phyloP scores from a whole-genome alignment of 2,329 filamentous ascomycete genomes.

The Xylariaceae sp. region DNA sequence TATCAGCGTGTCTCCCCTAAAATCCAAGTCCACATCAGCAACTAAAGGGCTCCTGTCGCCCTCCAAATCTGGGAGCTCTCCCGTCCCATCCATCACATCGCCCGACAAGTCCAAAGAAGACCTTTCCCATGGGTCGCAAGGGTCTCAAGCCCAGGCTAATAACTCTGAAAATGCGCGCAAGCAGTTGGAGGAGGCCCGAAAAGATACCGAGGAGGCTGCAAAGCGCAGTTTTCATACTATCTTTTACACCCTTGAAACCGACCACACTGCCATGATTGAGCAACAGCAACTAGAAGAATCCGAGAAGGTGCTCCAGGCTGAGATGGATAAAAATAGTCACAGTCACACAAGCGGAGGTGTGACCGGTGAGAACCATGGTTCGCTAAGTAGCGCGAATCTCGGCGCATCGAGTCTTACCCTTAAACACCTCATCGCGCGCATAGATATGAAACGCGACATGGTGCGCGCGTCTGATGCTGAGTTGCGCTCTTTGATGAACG shows the following conservation, averaged over 20 bases:
- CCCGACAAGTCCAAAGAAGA: slow-evolving; percentile 64
- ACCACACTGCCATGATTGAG: slow-evolving; percentile 94
- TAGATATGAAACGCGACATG: slow-evolving; percentile 89
- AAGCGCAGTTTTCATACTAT: slow-evolving; percentile 90
- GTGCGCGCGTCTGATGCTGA: slow-evolving; percentile 93
- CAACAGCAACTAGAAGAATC: slow-evolving; percentile 97
- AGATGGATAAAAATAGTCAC: slow-evolving; percentile 76
- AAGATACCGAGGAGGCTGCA: slow-evolving; percentile 86
- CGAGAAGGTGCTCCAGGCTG: slow-evolving; percentile 92
- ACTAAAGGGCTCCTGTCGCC: slow-evolving; percentile 69
- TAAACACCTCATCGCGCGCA: slow-evolving; percentile 94
- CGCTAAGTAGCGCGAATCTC: slow-evolving; percentile 90
- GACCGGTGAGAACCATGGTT: slow-evolving; percentile 75
- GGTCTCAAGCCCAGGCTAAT: slow-evolving; percentile 57
- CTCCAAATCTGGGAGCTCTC: slow-evolving; percentile 72
- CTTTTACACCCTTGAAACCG: slow-evolving; percentile 94
- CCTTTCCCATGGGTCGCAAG: slow-evolving; percentile 48
- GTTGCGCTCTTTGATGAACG: slow-evolving; percentile 89
- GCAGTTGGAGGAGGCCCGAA: slow-evolving; percentile 89
- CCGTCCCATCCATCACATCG: slow-evolving; percentile 66
- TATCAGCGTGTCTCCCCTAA: slow-evolving; percentile 55
- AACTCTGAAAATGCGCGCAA: slow-evolving; percentile 88
- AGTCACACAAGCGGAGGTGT: slow-evolving; percentile 56
- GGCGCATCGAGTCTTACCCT: slow-evolving; percentile 94
- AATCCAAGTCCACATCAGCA: slow-evolving; percentile 54